A percentile compares a stretch with the other conserved stretches of the same genome.
phyloP scores from a whole-genome alignment of 441 rosid species.

The Gossypium davidsonii region DNA sequence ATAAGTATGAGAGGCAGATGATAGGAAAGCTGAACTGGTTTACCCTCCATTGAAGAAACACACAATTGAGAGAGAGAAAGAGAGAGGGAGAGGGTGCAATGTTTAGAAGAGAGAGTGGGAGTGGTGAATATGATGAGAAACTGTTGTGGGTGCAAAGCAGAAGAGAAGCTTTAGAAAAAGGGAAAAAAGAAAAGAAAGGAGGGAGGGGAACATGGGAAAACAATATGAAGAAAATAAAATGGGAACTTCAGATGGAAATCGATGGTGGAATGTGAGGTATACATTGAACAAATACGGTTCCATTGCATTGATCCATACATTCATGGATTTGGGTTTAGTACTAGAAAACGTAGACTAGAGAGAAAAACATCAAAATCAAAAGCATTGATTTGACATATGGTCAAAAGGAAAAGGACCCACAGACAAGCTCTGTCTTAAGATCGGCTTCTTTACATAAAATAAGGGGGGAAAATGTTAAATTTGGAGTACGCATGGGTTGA shows the following conservation, averaged over 20 bases:
- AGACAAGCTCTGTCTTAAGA: conserved; percentile 27
- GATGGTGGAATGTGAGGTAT: too few species aligned
- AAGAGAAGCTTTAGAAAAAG: conserved; percentile 41
- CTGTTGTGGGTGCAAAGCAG: conserved; percentile 30
- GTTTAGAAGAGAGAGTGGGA: conserved; percentile 14
- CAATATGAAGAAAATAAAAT: too few species aligned
- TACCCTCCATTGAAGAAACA: conserved; percentile 50
- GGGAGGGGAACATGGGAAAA: too few species aligned
- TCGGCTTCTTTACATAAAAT: conserved; percentile 17
- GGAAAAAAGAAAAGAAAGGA: conserved; percentile 6
- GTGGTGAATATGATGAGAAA: conserved; percentile 47
- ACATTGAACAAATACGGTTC: neutral
- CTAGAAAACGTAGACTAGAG: neutral
- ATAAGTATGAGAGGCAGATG: conserved; percentile 27
- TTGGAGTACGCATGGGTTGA: conserved; percentile 8
- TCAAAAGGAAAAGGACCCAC: conserved; percentile 40
- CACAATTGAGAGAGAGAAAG: neutral
- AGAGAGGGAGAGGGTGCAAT: conserved; percentile 13
- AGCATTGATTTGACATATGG: conserved; percentile 15
- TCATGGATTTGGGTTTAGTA: neutral
- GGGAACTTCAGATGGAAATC: too few species aligned
- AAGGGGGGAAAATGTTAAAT: neutral
- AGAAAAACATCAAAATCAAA: neutral
- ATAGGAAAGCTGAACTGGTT: conserved; percentile 29
- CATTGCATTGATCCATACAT: neutral